phyloP scores from a whole-genome alignment of 805 yeast genomes.

The Nakazawaea ishiwadae region DNA sequence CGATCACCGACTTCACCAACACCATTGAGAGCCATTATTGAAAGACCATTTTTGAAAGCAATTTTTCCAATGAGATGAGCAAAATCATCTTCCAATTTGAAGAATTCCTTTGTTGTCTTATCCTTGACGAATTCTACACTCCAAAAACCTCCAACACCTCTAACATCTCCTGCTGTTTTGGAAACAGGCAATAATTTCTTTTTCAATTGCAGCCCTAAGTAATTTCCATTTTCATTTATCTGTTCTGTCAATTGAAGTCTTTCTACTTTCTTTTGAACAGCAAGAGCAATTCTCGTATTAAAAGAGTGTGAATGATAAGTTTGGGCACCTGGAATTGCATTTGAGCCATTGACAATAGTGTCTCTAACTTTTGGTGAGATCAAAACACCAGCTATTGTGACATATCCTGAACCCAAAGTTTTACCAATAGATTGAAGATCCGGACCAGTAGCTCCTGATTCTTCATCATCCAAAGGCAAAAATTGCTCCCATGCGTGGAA shows the following conservation, averaged over 20 bases:
- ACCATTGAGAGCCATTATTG: slow-evolving; percentile 33
- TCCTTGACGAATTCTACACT: slow-evolving; percentile 46
- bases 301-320: slow-evolving; percentile 46
- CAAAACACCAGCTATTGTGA: slow-evolving; percentile 43
- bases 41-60: slow-evolving; percentile 39
- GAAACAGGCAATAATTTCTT: slow-evolving; percentile 26
- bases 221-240: slow-evolving; percentile 36
- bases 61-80: slow-evolving; percentile 29
- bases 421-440: slow-evolving; percentile 48
- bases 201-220: slow-evolving; percentile 31
- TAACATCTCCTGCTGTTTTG: slow-evolving; percentile 40
- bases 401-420: slow-evolving; percentile 46
- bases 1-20: slow-evolving; percentile 39
- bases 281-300: slow-evolving; percentile 39
- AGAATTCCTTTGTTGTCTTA: slow-evolving; percentile 40
- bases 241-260: slow-evolving; percentile 32
- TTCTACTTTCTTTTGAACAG: slow-evolving; percentile 40
- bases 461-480: slow-evolving; percentile 26
- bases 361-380: slow-evolving; percentile 37
- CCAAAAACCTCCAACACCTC: slow-evolving; percentile 55
- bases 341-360: slow-evolving; percentile 34
- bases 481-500: slow-evolving; percentile 42
- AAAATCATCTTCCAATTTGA: slow-evolving; percentile 28
- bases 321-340: slow-evolving; percentile 40
- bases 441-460: slow-evolving; percentile 28